phyloP scores from a whole-genome alignment of 2,329 filamentous ascomycete genomes.

The Fusarium metavorans region DNA sequence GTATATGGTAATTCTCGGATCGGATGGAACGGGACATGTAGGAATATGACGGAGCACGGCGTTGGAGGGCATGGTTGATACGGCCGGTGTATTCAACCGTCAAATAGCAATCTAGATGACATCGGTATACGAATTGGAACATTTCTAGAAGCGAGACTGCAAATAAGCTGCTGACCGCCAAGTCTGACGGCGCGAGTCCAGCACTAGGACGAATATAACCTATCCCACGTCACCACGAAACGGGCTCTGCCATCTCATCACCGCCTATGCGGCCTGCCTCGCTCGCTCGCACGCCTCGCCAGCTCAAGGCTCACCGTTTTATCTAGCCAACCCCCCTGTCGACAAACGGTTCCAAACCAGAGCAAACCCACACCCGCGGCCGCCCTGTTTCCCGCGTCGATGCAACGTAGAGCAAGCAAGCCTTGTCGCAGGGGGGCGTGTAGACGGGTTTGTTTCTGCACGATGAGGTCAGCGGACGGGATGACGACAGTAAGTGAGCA shows the following conservation, averaged over 20 bases:
- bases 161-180: conserved; percentile 15
- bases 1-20: conserved; percentile 24
- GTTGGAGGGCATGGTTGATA: conserved; percentile 23
- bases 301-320: background rate
- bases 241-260: background rate
- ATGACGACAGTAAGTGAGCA: conserved; percentile 41
- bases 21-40: background rate
- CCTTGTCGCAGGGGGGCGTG: conserved; percentile 1
- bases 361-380: conserved; percentile 26
- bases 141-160: conserved; percentile 28
- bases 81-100: conserved; percentile 4
- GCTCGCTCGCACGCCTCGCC: conserved; percentile 6
- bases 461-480: conserved; percentile 47
- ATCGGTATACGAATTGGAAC: conserved; percentile 20
- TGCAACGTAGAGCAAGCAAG: background rate
- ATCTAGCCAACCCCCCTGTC: conserved; percentile 2
- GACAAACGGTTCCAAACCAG: conserved; percentile 11
- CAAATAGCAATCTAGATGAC: conserved; percentile 4
- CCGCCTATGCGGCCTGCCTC: conserved; percentile 15
- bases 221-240: conserved; percentile 6
- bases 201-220: conserved; percentile 1
- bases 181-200: conserved; percentile 1
- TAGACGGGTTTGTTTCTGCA: conserved; percentile 25
- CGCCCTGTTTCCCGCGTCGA: conserved; percentile 28
- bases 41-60: conserved; percentile 34